These are phyloP conservation scores for Citrus sp. DNA, from an alignment of 345 rosid species.

Conservation along the genomic window DNA sequence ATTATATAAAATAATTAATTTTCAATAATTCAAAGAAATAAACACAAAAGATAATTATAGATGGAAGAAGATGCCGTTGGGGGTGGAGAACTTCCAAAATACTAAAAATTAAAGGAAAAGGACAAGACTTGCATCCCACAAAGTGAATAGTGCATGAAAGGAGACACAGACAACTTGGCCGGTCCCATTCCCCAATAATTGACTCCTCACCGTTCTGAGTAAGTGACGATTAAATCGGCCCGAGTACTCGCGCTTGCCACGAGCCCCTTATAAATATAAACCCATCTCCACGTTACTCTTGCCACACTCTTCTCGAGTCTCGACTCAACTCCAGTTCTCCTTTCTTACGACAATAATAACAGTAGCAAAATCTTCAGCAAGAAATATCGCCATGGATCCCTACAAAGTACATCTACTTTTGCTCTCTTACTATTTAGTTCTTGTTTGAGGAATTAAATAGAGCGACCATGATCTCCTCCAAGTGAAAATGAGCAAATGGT, in stretches of 20 bases:
- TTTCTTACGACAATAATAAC: not conserved
- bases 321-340: not conserved
- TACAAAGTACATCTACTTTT: slow-evolving; percentile 15
- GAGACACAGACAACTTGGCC: not conserved
- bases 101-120: not conserved
- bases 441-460: too few relatives aligned
- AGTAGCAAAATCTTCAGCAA: not conserved
- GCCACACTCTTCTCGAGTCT: not conserved
- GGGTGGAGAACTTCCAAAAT: not conserved
- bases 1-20: too few relatives aligned
- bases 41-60: too few relatives aligned
- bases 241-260: not conserved
- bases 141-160: not conserved
- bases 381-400: slow-evolving; percentile 38
- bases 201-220: not conserved
- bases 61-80: too few relatives aligned
- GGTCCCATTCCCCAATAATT: not conserved
- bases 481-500: too few relatives aligned
- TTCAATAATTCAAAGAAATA: too few relatives aligned
- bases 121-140: too few relatives aligned
- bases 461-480: too few relatives aligned
- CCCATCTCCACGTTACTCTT: not conserved
- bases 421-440: not conserved
- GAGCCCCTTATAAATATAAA: not conserved
- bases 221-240: slow-evolving; percentile 1